Conservation (phyloP, 805 yeast species). For the Metahyphopichia silvanorum region DNA sequence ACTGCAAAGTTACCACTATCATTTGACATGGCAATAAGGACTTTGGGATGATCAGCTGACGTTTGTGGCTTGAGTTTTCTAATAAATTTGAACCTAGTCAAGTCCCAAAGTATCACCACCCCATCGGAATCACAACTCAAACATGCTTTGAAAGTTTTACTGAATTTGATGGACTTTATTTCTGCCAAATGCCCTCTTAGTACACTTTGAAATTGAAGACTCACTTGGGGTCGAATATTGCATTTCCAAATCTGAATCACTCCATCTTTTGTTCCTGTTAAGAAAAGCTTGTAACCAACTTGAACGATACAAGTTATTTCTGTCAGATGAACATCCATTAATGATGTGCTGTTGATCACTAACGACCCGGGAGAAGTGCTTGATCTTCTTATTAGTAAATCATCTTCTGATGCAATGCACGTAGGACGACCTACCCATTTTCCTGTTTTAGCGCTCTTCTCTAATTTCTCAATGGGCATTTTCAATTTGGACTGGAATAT, state of each 20-base stretch:
- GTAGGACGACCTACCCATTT: slow-evolving; percentile 53
- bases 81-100: slow-evolving; percentile 49
- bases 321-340: slow-evolving; percentile 41
- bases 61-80: slow-evolving; percentile 27
- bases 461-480: slow-evolving; percentile 42
- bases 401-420: slow-evolving; percentile 36
- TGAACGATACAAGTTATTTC: slow-evolving; percentile 38
- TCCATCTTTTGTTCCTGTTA: slow-evolving; percentile 58
- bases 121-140: slow-evolving; percentile 57
- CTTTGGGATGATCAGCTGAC: slow-evolving; percentile 12
- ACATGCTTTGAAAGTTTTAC: slow-evolving; percentile 52
- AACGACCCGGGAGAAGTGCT: slow-evolving; percentile 26
- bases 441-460: slow-evolving; percentile 36
- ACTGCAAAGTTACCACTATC: slow-evolving; percentile 54
- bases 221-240: slow-evolving; percentile 19
- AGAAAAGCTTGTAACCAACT: slow-evolving; percentile 38
- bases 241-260: slow-evolving; percentile 58
- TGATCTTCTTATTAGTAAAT: slow-evolving; percentile 31
- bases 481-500: slow-evolving; percentile 42
- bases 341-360: slow-evolving; percentile 39
- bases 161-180: slow-evolving; percentile 45
- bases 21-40: slow-evolving; percentile 44
- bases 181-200: slow-evolving; percentile 57
- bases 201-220: slow-evolving; percentile 40
- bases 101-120: slow-evolving; percentile 60